phyloP scores from a whole-genome alignment of 208 protist genomes.

The Leishmania martiniquensis region DNA sequence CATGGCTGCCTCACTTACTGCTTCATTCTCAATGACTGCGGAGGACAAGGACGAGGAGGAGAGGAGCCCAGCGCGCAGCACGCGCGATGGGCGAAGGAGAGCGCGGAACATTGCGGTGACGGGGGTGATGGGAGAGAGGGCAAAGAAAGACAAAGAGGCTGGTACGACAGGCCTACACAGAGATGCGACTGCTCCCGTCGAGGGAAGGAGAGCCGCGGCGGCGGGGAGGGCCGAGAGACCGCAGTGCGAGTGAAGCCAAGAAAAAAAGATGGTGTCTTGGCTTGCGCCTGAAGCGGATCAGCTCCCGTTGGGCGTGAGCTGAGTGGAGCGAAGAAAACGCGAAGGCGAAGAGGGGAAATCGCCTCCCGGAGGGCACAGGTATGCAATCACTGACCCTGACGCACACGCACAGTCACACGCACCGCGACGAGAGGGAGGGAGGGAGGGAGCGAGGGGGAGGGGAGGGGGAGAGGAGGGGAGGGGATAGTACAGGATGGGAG shows the following conservation, averaged over 20 bases:
- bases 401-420: neutral
- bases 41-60: slow-evolving; percentile 1
- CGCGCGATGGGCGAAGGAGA: slow-evolving; percentile 9
- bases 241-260: neutral
- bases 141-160: neutral
- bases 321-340: neutral
- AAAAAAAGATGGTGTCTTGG: neutral
- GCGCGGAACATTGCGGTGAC: slow-evolving; percentile 22
- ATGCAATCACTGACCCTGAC: neutral
- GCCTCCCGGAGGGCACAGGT: neutral
- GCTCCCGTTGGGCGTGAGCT: neutral
- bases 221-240: neutral
- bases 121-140: neutral
- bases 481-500: neutral
- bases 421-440: neutral
- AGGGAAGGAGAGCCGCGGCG: neutral
- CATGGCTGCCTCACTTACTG: neutral
- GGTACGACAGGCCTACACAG: neutral
- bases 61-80: slow-evolving; percentile 15
- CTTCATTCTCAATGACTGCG: neutral
- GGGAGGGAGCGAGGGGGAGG: neutral
- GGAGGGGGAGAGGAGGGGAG: neutral
- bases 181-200: neutral
- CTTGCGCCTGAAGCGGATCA: neutral
- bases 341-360: slow-evolving; percentile 2